Percentiles rank a stretch among this genome's conserved stretches.
These are phyloP conservation scores for Cryptosporidium tyzzeri DNA, from an alignment of 169 alveolate genomes.

Conservation along the genomic window DNA sequence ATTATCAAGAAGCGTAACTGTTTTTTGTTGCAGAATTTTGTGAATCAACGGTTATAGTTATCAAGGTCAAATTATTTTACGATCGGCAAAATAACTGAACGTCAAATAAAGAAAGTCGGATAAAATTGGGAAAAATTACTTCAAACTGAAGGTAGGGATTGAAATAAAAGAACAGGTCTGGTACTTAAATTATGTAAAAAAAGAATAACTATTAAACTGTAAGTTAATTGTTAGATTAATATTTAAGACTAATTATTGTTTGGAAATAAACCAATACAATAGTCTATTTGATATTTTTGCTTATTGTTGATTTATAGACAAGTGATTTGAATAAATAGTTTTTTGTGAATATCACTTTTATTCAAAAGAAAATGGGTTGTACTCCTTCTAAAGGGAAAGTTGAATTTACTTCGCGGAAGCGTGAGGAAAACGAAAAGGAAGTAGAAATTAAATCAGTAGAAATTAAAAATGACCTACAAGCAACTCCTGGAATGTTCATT, in stretches of 20 bases:
- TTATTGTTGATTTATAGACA: background rate
- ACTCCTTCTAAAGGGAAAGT: conserved; percentile 32
- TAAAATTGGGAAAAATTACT: background rate
- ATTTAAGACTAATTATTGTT: background rate
- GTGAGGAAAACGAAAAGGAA: conserved; percentile 9
- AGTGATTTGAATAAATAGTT: background rate
- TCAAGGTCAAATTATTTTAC: background rate
- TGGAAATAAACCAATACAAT: background rate
- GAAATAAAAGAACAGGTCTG: background rate
- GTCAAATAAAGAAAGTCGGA: background rate
- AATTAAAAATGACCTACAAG: conserved; percentile 35
- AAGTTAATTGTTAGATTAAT: conserved; percentile 1
- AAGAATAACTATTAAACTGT: background rate
- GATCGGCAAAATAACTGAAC: conserved; percentile 1
- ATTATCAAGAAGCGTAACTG: background rate
- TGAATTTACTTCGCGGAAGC: conserved; percentile 33
- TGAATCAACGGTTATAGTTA: background rate
- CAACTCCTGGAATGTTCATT: conserved; percentile 75
- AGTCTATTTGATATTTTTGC: background rate
- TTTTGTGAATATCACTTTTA: background rate
- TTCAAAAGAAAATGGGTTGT: conserved; percentile 50
- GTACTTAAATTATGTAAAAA: background rate
- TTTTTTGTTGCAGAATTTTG: background rate
- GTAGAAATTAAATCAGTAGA: background rate
- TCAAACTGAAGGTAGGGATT: background rate